phyloP scores from a whole-genome alignment of 2,329 filamentous ascomycete genomes.

The Xylaria sp. region DNA sequence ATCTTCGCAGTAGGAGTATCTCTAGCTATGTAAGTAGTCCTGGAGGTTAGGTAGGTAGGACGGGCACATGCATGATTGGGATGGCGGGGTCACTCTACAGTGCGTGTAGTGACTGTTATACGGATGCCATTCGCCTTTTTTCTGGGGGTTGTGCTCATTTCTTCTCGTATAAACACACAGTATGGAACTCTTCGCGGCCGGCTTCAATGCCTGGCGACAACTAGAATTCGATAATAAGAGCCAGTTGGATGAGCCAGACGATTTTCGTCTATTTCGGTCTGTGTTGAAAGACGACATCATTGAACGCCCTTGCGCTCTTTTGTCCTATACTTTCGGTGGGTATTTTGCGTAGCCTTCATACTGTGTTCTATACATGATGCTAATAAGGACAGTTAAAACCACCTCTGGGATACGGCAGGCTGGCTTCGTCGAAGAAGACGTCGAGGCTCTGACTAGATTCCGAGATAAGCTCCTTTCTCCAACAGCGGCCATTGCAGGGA shows the following conservation, averaged over 20 bases:
- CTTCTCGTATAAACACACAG: constrained; percentile 1
- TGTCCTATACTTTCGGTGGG: constrained; percentile 53
- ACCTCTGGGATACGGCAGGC: constrained; percentile 30
- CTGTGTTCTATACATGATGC: constrained; percentile 1
- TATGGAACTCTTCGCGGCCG: constrained; percentile 57
- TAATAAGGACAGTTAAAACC: constrained; percentile 27
- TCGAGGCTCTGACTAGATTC: constrained; percentile 21
- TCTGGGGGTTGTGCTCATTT: background rate
- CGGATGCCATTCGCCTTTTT: background rate
- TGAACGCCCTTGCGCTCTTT: constrained; percentile 24
- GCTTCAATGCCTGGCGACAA: constrained; percentile 63
- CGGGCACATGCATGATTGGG: background rate
- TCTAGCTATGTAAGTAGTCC: no score
- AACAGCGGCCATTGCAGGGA: constrained; percentile 40
- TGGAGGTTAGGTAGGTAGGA: background rate
- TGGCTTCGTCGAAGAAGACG: constrained; percentile 33
- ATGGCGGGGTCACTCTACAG: background rate
- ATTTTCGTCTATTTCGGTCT: constrained; percentile 49
- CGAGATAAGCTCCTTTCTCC: constrained; percentile 28
- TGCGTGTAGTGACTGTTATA: background rate
- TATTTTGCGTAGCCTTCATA: constrained; percentile 2
- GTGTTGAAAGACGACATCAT: constrained; percentile 45
- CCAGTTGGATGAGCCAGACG: constrained; percentile 44
- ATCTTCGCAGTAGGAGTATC: no score
- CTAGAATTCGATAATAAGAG: constrained; percentile 42